phyloP scores from a whole-genome alignment of 176 grass and related monocot species.

The Aechmea fasciata region DNA sequence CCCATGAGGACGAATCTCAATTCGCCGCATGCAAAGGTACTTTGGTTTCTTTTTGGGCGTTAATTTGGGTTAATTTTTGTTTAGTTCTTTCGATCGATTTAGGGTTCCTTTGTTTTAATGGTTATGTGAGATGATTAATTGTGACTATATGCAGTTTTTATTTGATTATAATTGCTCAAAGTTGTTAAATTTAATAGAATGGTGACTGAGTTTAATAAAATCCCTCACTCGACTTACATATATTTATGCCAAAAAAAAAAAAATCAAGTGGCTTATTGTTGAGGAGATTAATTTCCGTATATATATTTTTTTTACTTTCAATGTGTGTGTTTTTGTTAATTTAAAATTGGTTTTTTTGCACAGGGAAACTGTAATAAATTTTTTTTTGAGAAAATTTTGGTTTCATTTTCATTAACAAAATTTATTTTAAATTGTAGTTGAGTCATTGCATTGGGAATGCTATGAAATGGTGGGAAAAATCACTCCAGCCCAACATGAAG shows the following conservation, averaged over 20 bases:
- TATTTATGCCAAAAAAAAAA: too few relatives aligned
- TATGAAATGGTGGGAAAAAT: conserved; percentile 85
- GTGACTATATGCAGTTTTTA: too few relatives aligned
- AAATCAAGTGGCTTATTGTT: not conserved
- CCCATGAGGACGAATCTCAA: conserved; percentile 20
- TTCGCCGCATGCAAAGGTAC: conserved; percentile 42
- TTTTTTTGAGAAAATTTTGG: conserved; percentile 12
- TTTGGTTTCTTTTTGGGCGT: not conserved
- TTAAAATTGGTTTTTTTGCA: not conserved
- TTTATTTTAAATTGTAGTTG: conserved; percentile 31
- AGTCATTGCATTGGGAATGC: conserved; percentile 49
- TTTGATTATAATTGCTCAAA: too few relatives aligned
- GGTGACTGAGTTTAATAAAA: too few relatives aligned
- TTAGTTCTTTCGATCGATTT: not conserved
- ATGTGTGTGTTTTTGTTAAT: not conserved
- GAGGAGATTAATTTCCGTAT: not conserved
- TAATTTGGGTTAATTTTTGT: not conserved
- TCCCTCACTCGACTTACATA: too few relatives aligned
- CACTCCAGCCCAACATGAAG: conserved; percentile 67
- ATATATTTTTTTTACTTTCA: not conserved
- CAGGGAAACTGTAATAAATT: not conserved
- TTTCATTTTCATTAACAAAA: not conserved
- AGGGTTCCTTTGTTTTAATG: not conserved
- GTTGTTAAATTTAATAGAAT: too few relatives aligned
- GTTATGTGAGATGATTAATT: too few relatives aligned